phyloP scores from a whole-genome alignment of 164 flowering plant genomes.

The Aristolochia californica region DNA sequence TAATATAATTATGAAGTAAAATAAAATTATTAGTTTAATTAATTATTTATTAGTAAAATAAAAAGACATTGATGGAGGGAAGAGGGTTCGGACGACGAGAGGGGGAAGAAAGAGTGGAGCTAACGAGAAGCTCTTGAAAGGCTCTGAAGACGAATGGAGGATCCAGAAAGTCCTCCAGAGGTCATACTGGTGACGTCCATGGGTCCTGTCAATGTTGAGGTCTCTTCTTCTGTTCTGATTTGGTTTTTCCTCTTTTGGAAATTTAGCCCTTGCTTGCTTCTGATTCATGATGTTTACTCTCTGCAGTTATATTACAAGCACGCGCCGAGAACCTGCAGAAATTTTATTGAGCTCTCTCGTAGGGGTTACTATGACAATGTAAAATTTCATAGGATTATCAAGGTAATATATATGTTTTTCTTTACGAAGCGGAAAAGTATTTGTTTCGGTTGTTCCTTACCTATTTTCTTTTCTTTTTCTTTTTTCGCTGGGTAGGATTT shows the following conservation, averaged over 20 bases:
- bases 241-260: not conserved
- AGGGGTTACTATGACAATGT: constrained; percentile 78
- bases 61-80: too few species aligned
- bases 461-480: not conserved
- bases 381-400: constrained; percentile 82
- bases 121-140: constrained; percentile 80
- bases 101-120: constrained; percentile 83
- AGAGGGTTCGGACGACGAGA: too few species aligned
- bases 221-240: constrained; percentile 9
- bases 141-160: not conserved
- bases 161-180: constrained; percentile 67
- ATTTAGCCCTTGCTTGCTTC: not conserved
- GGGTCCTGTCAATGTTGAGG: constrained; percentile 89
- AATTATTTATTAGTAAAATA: too few species aligned
- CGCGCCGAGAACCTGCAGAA: constrained; percentile 85
- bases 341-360: constrained; percentile 83
- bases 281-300: not conserved
- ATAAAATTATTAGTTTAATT: too few species aligned
- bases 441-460: too few species aligned
- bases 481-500: constrained; percentile 47
- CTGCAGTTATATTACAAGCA: constrained; percentile 78
- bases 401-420: constrained; percentile 28
- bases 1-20: too few species aligned
- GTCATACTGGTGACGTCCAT: constrained; percentile 91
- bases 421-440: too few species aligned